Base-by-base conservation (phyloP, 1,139 yeast species). In the Hansenula lynferdii region DNA sequence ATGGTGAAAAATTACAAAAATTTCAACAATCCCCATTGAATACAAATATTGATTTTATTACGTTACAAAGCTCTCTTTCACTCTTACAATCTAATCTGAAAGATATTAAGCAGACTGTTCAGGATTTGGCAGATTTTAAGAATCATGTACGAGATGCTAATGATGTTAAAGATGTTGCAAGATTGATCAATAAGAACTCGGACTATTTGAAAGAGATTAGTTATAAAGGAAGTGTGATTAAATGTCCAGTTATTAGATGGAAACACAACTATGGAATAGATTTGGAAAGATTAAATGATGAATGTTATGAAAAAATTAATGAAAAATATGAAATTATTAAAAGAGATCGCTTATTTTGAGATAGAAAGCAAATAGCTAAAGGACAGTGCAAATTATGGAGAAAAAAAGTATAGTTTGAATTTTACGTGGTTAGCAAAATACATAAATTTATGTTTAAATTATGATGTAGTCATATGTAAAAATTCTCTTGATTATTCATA, bases 1-100 rank as follows among this genome's bases (percentile, higher is more conserved):
- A 17, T 27, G 21, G 4, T 16, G 29, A 22, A 7, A 47, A 43
- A 33, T 32, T 50, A 8, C 22, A 36, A 12, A 28, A 22, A 22
- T 50, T 53, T 28, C 53, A 43, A 24, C 6, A 31, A 1, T 37
- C 35, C n/a, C 40, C 42, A 2, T 36, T 53, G 3, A 64, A 79
- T 49, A 75, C 70, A 15, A 44, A 39, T 31, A 38, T 51, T n/a
- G 56, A 53, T 35, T 49, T 39, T 34, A 41, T 50, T 6, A 35
- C 55, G 1, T 38, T 51, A 3, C 41, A 48, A 33, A 45, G 53
- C 21, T 40, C 57, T 3, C 38, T 51, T 22, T 44, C 49, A 3
- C 36, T 53, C 14, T 41, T 53, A 1, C 42, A 41, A 22, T 32
- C 49, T 5, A 40, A 54, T 10, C 26, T 45, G 8, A n/a, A 18